Evolutionary conservation across 2,329 filamentous ascomycete genomes (phyloP).

Genomic region (Penicillium oxalicum): DNA sequence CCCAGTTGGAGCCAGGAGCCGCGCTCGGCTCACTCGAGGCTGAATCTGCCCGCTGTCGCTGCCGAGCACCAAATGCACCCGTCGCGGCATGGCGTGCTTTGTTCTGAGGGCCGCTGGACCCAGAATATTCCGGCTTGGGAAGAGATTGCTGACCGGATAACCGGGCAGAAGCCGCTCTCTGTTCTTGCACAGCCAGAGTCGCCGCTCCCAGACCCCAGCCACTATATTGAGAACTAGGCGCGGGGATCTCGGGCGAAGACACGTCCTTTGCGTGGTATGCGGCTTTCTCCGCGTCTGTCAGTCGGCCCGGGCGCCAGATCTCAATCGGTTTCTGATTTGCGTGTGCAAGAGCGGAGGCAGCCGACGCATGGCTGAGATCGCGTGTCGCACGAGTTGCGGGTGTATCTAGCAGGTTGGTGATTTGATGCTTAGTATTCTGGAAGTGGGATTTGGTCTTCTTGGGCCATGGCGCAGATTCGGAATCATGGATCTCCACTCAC

Average conservation of each 20-base stretch:
- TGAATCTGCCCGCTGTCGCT: conserved; percentile 60
- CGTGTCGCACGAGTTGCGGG: conserved; percentile 54
- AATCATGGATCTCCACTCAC: conserved; percentile 14
- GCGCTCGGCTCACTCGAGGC: conserved; percentile 45
- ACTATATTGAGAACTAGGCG: conserved; percentile 48
- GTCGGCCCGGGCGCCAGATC: conserved; percentile 59
- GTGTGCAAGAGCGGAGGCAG: conserved; percentile 70
- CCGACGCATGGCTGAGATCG: conserved; percentile 51
- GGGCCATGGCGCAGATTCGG: no score
- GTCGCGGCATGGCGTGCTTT: conserved; percentile 70
- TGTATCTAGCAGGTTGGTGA: conserved; percentile 15
- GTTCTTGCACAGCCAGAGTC: conserved; percentile 50
- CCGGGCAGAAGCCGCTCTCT: conserved; percentile 12
- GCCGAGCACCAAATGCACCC: conserved; percentile 63
- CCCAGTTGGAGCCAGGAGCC: conserved; percentile 48
- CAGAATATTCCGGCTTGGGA: conserved; percentile 39
- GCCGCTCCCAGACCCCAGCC: conserved; percentile 69
- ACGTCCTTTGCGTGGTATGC: conserved; percentile 56
- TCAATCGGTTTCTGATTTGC: conserved; percentile 59
- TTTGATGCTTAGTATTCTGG: conserved; percentile 4
- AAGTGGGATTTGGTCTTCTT: no score
- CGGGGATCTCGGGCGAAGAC: conserved; percentile 32
- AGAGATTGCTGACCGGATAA: conserved; percentile 9
- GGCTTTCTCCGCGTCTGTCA: conserved; percentile 55
- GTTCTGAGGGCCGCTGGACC: conserved; percentile 44